A percentile compares a stretch with the other conserved stretches of the same genome.
These are phyloP conservation scores for Talaromyces adpressus DNA, from an alignment of 495 filamentous ascomycete genomes.

Conservation along the genomic window DNA sequence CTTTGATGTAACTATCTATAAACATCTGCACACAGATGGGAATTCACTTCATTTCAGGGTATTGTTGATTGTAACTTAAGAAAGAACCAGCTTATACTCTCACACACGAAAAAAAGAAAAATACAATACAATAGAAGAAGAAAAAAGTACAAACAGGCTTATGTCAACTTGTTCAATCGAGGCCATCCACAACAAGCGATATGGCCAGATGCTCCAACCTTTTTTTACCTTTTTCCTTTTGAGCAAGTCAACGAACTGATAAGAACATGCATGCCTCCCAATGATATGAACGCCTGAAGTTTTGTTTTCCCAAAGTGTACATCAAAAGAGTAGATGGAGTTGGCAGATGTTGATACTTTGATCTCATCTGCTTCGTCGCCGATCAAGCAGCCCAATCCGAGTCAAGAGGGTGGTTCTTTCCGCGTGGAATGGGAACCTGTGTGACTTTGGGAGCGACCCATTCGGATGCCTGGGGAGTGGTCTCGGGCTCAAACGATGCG, in stretches of 20 bases:
- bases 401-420: constrained; percentile 49
- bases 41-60: background rate
- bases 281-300: background rate
- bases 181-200: background rate
- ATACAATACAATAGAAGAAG: background rate
- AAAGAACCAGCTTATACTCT: background rate
- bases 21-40: background rate
- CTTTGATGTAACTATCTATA: background rate
- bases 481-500: constrained; percentile 15
- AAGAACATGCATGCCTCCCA: background rate
- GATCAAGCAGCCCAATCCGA: constrained; percentile 50
- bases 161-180: background rate
- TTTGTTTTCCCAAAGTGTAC: background rate
- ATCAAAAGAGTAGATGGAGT: background rate
- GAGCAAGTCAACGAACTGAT: background rate
- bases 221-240: background rate
- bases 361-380: background rate
- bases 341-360: background rate
- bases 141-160: background rate
- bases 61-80: background rate
- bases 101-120: background rate
- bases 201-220: background rate
- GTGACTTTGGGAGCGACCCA: constrained; percentile 32
- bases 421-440: constrained; percentile 33
- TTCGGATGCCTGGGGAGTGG: constrained; percentile 24